Evolutionary conservation across 2,329 filamentous ascomycete species (phyloP), one percentile per base, ranked within the genome.

Genomic region (Fusarium sp.): DNA sequence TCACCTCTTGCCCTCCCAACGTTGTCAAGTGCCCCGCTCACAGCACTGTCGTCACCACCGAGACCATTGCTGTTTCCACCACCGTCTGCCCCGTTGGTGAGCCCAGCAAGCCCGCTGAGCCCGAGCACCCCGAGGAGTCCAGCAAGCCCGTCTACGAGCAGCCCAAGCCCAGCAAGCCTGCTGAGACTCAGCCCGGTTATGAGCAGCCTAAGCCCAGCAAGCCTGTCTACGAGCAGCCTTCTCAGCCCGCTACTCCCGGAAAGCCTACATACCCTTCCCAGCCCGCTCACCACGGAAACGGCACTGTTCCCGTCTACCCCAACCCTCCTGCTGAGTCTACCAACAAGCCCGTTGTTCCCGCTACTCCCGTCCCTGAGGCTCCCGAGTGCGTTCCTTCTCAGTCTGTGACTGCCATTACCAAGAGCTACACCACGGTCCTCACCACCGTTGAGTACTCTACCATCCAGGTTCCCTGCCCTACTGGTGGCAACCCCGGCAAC

Each of bases 21-120:
- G 89, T 92, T 79, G 87, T 89, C 82, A 79, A 92, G 89, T 93
- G 91, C 88, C 88, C 88, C 70, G 81, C 82, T 38, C 80, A 79
- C 76, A 80, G 80, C 78, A 83, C 80, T 68, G 76, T 81, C 67
- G 67, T 82, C 64, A 71, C 75, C 52, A 85, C 83, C 63, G 79
- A 82, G 80, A 82, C 82, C 69, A 63, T 83, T 64, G 78, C 81
- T 63, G 74, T 83, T 77, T 83, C 83, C 68, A 85, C 83, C 81
- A 84, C 83, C 62, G 67, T 84, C 79, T 83, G 83, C 84, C 80
- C 83, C 45, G 81, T 81, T 11, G 50, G 18, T 56, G 74, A 74
- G 65, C 79, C 80, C 54, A 77, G 27, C 54, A 22, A 37, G 29
- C 31, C 54, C 20, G 54, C 20, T 38, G 20, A 35, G 52, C 71